A percentile compares a stretch with the other conserved stretches of the same genome.
These are phyloP conservation scores for Aureobasidium sp. DNA, from an alignment of 2,329 filamentous ascomycete genomes.

Conservation along the genomic window DNA sequence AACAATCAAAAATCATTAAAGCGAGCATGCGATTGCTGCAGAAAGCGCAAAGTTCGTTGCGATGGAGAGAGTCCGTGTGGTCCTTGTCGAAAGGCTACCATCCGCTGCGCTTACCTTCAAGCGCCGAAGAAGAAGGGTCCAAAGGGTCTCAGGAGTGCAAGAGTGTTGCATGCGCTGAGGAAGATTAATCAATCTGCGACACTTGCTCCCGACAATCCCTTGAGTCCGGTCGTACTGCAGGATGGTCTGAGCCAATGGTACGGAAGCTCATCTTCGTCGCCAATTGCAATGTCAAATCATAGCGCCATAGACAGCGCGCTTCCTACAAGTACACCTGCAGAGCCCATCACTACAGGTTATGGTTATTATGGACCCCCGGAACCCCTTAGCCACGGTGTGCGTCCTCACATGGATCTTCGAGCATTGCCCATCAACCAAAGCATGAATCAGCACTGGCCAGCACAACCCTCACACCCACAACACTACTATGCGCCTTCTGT, in stretches of 20 bases:
- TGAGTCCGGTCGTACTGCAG: constrained; percentile 19
- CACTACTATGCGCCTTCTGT: not conserved
- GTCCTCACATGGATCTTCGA: not conserved
- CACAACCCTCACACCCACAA: not conserved
- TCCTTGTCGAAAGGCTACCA: constrained; percentile 30
- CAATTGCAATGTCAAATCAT: not conserved
- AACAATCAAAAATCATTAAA: constrained; percentile 19
- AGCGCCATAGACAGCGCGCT: not conserved
- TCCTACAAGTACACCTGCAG: not conserved
- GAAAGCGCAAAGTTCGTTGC: constrained; percentile 31
- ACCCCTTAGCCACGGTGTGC: not conserved
- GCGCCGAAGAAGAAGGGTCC: constrained; percentile 33
- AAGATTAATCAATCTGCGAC: constrained; percentile 28
- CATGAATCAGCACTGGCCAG: not conserved
- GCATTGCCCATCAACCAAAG: not conserved
- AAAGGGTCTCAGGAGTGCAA: constrained; percentile 29
- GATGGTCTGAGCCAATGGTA: constrained; percentile 14
- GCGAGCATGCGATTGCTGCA: constrained; percentile 32
- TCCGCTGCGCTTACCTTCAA: constrained; percentile 31
- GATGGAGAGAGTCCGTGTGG: constrained; percentile 29
- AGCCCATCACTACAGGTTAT: not conserved
- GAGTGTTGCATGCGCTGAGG: constrained; percentile 29
- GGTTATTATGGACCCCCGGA: not conserved
- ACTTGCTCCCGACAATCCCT: constrained; percentile 21
- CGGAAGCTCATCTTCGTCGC: constrained; percentile 15